phyloP scores from a whole-genome alignment of 176 grass and related monocot genomes.

The Zoysia pacifica region DNA sequence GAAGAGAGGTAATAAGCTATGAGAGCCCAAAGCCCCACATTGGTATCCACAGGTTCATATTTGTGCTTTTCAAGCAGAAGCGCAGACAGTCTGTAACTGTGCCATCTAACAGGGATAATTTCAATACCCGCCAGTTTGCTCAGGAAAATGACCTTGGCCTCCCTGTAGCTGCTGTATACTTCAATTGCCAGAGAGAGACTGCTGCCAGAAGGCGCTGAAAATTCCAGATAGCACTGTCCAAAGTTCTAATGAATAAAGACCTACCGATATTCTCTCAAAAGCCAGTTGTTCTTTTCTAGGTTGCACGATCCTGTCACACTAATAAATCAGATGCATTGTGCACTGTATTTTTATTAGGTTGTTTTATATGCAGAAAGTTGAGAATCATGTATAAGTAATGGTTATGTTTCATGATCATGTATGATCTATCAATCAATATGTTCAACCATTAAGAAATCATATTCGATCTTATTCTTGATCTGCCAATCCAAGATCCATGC shows the following conservation, averaged over 20 bases:
- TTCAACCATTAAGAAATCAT: not conserved
- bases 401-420: not conserved
- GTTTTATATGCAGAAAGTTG: conserved; percentile 16
- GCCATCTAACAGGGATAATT: conserved; percentile 58
- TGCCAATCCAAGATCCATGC: not conserved
- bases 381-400: conserved; percentile 24
- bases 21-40: conserved; percentile 86
- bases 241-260: conserved; percentile 31
- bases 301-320: not conserved
- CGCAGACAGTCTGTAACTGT: conserved; percentile 44
- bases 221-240: not conserved
- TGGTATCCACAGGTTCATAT: conserved; percentile 93
- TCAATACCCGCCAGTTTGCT: conserved; percentile 79
- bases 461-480: not conserved
- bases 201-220: conserved; percentile 75
- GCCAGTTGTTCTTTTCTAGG: conserved; percentile 2
- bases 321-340: conserved; percentile 53
- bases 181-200: conserved; percentile 86
- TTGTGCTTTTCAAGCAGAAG: conserved; percentile 93
- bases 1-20: conserved; percentile 66
- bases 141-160: conserved; percentile 74
- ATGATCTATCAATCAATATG: conserved; percentile 5
- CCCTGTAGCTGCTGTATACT: conserved; percentile 90
- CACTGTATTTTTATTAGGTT: conserved; percentile 33
- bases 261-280: not conserved